Evolutionary conservation across 805 yeast genomes (phyloP), one percentile per base, ranked within the genome.

Genomic region (Kodamaea laetipori): DNA sequence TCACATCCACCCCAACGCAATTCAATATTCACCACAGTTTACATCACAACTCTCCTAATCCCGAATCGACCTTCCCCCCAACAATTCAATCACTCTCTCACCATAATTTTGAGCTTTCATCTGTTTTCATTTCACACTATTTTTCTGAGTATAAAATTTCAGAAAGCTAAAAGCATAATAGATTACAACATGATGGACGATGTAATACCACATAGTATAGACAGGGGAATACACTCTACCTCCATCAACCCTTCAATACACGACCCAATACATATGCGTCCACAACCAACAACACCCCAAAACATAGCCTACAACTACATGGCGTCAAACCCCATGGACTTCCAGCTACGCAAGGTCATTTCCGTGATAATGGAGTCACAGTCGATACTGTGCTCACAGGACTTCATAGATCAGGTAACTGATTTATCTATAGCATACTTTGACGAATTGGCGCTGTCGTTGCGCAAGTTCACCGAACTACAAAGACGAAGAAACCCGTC

Each of bases 401-500:
- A 66, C 24, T 63, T 62, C 31, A 43, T 69, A 15, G 56, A 55
- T 30, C 63, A 60, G 30, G 28, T 67, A 10, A 54, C 66, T 1
- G 61, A 63, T 24, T 52, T 67, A 38, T 47, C 67, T 4, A 43
- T 58, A 10, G 48, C 45, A n/a, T 67, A 65, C 53, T 56, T 71
- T 47, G 53, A 58, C 38, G 64, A 66, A 11, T 43, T 82, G 43
- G 54, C 73, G 6, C 49, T 55, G 2, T 61, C 71, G 21, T 52
- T 84, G 18, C 78, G 77, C 37, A 73, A 73, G 47, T 60, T 78
- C 25, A 71, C 82, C 2, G 81, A 80, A 44, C 60, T 77, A 1
- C 90, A 84, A 58, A 67, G 92, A 51, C 71, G 90, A 39, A 64
- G 69, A 13, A 57, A 58, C n/a, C 80, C 84, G 1, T 67, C 84